phyloP scores from a whole-genome alignment of 2,329 filamentous ascomycete species.

The Ascochyta fabae region DNA sequence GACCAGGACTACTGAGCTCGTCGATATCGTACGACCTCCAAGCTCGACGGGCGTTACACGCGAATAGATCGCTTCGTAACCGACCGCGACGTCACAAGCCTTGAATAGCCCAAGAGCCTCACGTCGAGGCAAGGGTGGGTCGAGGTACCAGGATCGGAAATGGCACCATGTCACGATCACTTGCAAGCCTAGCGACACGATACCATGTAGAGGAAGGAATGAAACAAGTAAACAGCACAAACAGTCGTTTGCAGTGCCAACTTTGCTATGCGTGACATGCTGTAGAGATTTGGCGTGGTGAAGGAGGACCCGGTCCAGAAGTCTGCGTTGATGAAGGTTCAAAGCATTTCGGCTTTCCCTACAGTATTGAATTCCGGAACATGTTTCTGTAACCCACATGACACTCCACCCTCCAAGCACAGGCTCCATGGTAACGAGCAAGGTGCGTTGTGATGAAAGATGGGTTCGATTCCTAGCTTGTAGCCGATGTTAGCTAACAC shows the following conservation, averaged over 20 bases:
- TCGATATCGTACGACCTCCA: not conserved
- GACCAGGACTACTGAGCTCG: slow-evolving; percentile 78
- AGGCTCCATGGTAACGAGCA: too few relatives aligned
- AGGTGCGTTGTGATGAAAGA: too few relatives aligned
- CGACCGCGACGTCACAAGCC: slow-evolving; percentile 1
- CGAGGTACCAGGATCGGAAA: not conserved
- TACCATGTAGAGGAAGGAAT: slow-evolving; percentile 25
- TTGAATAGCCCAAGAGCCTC: not conserved
- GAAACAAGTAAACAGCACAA: slow-evolving; percentile 13
- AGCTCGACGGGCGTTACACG: not conserved
- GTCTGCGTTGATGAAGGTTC: too few relatives aligned
- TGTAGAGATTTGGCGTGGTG: not conserved
- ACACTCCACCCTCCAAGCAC: too few relatives aligned
- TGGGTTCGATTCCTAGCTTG: too few relatives aligned
- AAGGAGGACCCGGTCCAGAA: not conserved
- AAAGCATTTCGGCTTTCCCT: too few relatives aligned
- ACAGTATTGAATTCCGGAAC: too few relatives aligned
- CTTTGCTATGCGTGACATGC: not conserved
- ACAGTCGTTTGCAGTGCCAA: not conserved
- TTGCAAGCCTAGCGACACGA: slow-evolving; percentile 19
- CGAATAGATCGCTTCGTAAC: not conserved
- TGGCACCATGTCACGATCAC: slow-evolving; percentile 17
- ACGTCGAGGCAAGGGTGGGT: slow-evolving; percentile 4
- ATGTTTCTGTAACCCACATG: too few relatives aligned
- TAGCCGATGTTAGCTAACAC: too few relatives aligned